Base-by-base conservation (phyloP, 305 asterid species). In the Fraxinus dipetala region DNA sequence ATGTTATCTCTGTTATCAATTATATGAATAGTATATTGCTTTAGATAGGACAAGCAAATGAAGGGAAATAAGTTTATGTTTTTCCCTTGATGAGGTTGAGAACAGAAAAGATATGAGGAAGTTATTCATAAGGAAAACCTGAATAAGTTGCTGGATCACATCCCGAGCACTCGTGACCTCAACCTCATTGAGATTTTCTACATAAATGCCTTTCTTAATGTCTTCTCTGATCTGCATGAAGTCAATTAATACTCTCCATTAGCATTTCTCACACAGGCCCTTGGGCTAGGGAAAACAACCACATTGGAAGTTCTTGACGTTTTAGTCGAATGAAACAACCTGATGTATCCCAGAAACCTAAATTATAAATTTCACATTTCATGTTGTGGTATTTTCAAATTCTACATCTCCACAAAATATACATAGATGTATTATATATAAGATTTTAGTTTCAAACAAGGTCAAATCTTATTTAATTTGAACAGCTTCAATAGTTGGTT, bases 91-190 rank as follows among this genome's bases (percentile, higher is more conserved):
- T 38, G 72, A 81, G 20, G 48, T 28, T 34, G 78, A 77, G 76
- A 35, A 51, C 35, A 35, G 16, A 31, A 35, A 36, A 24, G 11
- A 54, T 63, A 13, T 30, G 3, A 77, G 63, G 26, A 8, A 48
- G 16, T 26, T 73, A 8, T 80, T 31, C 22, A 18, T 63, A 80
- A 65, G 65, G 82, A 61, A 82, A 85, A 93, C 99, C 97, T 94
- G 98, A 89, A 93, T 90, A 86, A 96, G 98, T 80, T 94, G 98
- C 80, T 92, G 97, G 84, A 96, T 89, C 83, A 93, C 97, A 78
- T 94, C 99, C 77, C 99, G 93, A 78, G 98, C 98, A 88, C 98
- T 93, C 8, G 86, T 82, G 81, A 93, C 98, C 89, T 96, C 99
- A 63, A 94, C 86, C 88, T 96, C 98, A 14, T 87, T 96, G 72